Conservation (phyloP, 208 protist species). For the Wallacemonas sp. region DNA sequence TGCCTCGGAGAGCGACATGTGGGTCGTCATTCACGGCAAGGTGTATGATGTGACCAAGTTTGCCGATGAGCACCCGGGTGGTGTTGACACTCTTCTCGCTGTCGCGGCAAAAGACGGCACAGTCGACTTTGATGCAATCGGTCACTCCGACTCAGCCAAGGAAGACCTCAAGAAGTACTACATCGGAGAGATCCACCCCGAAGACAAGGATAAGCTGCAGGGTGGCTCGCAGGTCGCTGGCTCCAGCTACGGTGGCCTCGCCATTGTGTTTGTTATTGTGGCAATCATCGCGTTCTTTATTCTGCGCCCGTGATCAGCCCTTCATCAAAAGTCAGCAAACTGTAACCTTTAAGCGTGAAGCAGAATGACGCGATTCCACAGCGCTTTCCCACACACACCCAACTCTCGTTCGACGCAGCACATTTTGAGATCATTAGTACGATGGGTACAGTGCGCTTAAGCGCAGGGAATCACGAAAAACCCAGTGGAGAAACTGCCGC, state of each 20-base stretch:
- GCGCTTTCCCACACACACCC: neutral
- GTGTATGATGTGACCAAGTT: slow-evolving; percentile 89
- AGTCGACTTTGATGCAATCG: slow-evolving; percentile 79
- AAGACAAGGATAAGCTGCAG: slow-evolving; percentile 41
- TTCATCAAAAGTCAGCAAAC: neutral
- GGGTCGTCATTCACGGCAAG: slow-evolving; percentile 84
- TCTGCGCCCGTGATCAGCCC: slow-evolving; percentile 24
- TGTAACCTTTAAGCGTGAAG: too few relatives aligned
- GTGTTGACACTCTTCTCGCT: slow-evolving; percentile 78
- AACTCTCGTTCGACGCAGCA: too few relatives aligned
- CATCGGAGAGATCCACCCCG: slow-evolving; percentile 73
- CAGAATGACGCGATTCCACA: neutral
- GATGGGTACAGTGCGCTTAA: too few relatives aligned
- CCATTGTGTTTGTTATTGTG: slow-evolving; percentile 37
- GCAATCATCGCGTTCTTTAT: slow-evolving; percentile 58
- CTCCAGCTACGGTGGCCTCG: slow-evolving; percentile 40
- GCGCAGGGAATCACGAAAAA: too few relatives aligned
- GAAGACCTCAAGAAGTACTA: slow-evolving; percentile 69
- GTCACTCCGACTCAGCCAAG: slow-evolving; percentile 68
- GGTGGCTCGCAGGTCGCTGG: slow-evolving; percentile 14
- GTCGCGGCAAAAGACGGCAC: slow-evolving; percentile 84
- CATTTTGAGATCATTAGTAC: too few relatives aligned
- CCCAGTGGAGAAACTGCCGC: too few relatives aligned
- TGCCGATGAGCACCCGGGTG: slow-evolving; percentile 88
- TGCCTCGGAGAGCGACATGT: slow-evolving; percentile 62